phyloP scores from a whole-genome alignment of 2,329 filamentous ascomycete genomes.

The Mycosphaerella arachidis region DNA sequence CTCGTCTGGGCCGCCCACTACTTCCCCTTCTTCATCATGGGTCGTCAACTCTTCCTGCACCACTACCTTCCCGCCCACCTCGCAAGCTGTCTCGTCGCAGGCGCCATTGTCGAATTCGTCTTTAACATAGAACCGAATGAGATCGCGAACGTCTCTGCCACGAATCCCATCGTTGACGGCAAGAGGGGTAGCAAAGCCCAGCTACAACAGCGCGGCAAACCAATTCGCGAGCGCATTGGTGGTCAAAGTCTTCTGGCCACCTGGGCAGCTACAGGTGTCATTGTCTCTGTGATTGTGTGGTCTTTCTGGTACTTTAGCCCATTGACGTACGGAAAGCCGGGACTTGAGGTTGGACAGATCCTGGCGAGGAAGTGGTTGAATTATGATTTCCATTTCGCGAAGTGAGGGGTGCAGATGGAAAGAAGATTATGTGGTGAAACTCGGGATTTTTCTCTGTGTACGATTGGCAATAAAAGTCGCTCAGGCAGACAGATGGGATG shows the following conservation, averaged over 20 bases:
- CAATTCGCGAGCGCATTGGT: slow-evolving; percentile 76
- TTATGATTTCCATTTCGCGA: slow-evolving; percentile 97
- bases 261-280: slow-evolving; percentile 72
- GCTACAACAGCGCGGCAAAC: slow-evolving; percentile 57
- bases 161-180: slow-evolving; percentile 35
- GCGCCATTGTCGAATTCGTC: slow-evolving; percentile 89
- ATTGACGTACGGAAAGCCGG: slow-evolving; percentile 90
- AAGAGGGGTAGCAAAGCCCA: slow-evolving; percentile 34
- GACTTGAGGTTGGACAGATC: slow-evolving; percentile 73
- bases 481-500: background rate
- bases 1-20: slow-evolving; percentile 97
- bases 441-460: background rate
- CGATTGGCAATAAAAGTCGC: background rate
- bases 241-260: slow-evolving; percentile 70
- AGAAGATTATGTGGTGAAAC: background rate
- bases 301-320: slow-evolving; percentile 93
- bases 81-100: slow-evolving; percentile 83
- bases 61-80: slow-evolving; percentile 95
- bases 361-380: slow-evolving; percentile 87
- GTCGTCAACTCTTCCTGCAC: slow-evolving; percentile 93
- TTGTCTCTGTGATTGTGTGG: slow-evolving; percentile 64
- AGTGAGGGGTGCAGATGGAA: slow-evolving; percentile 52
- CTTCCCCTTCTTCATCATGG: slow-evolving; percentile 97
- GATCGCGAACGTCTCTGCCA: slow-evolving; percentile 47
- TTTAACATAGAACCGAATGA: slow-evolving; percentile 80